Conservation (phyloP, 2,329 filamentous ascomycete species). For the Bimuria novae-zelandiae region DNA sequence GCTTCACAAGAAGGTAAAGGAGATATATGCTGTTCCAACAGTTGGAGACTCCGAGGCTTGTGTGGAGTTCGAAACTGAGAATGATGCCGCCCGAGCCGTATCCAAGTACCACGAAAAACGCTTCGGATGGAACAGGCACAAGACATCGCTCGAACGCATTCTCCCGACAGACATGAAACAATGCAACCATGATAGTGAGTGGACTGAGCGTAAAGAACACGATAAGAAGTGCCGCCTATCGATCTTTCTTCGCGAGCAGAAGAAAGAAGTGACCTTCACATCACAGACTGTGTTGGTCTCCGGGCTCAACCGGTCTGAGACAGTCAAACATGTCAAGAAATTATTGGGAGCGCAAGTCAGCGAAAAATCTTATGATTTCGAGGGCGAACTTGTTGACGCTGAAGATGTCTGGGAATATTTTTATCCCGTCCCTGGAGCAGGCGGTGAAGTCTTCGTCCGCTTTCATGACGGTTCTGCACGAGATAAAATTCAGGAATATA, state of each 20-base stretch:
- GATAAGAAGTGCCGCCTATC: not conserved
- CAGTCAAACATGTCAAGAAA: not conserved
- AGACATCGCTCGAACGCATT: not conserved
- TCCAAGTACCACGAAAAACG: not conserved
- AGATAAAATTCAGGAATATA: not conserved
- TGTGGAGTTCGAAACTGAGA: not conserved
- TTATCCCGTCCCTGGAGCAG: not conserved
- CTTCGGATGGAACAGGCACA: not conserved
- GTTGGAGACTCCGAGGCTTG: not conserved
- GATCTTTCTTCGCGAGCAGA: not conserved
- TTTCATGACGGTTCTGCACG: not conserved
- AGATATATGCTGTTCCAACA: not conserved
- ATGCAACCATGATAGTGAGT: not conserved
- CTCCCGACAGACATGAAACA: not conserved
- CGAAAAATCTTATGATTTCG: not conserved
- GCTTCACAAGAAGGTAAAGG: not conserved
- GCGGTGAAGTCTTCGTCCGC: not conserved
- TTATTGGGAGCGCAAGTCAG: not conserved
- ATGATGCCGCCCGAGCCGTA: not conserved
- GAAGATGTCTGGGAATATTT: not conserved
- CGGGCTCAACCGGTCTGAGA: not conserved
- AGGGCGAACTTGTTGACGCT: not conserved
- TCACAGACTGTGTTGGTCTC: not conserved
- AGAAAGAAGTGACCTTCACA: not conserved
- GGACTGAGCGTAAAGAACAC: not conserved